phyloP scores from a whole-genome alignment of 257 asterid genomes.

The Solanum stenotomum region DNA sequence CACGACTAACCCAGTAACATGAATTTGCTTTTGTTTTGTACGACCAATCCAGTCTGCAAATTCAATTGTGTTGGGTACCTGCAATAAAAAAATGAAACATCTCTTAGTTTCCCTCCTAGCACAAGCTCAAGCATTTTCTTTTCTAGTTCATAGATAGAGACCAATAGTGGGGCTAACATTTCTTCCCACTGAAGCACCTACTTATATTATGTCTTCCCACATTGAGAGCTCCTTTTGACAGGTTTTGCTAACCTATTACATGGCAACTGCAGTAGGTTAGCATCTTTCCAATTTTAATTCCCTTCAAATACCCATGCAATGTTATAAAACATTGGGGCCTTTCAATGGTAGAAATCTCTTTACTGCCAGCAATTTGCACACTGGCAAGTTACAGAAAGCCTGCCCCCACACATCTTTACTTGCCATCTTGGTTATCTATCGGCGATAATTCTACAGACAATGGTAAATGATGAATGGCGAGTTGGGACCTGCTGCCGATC shows the following conservation, averaged over 20 bases:
- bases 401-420: not conserved
- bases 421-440: not conserved
- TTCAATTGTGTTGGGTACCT: constrained; percentile 96
- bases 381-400: not conserved
- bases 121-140: not conserved
- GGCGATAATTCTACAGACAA: not conserved
- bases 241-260: not conserved
- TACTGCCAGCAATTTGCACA: not conserved
- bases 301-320: not conserved
- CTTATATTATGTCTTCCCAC: not conserved
- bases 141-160: not conserved
- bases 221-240: not conserved
- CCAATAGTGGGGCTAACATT: not conserved
- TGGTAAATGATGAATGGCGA: not conserved
- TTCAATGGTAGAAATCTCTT: not conserved
- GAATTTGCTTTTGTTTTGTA: constrained; percentile 89
- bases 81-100: constrained; percentile 9
- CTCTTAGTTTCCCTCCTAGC: not conserved
- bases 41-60: constrained; percentile 99
- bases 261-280: not conserved
- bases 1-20: constrained; percentile 77
- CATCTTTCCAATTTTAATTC: not conserved
- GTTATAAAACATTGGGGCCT: not conserved
- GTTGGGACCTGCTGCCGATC: not conserved
- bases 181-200: not conserved